Evolutionary conservation across 2,329 filamentous ascomycete genomes (phyloP).

Genomic region (Sphaerulina vaccinii): DNA sequence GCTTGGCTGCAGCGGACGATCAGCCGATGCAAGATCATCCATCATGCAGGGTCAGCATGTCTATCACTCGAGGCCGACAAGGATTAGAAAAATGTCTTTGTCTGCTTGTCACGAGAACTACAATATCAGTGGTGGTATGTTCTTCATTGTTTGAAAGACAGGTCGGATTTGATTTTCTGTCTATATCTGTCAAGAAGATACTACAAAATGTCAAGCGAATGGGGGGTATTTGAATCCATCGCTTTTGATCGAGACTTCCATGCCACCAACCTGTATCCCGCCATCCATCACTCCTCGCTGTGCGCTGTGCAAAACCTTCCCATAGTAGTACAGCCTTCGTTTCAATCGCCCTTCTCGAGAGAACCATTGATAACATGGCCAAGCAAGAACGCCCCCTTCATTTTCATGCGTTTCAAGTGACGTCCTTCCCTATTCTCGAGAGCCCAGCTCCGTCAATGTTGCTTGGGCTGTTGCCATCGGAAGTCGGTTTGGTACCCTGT

Average conservation of each 20-base stretch:
- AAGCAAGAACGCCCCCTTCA: slow-evolving; percentile 5
- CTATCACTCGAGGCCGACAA: neutral
- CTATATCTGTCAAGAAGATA: slow-evolving; percentile 3
- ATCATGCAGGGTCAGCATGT: slow-evolving; percentile 2
- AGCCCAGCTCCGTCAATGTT: slow-evolving; percentile 24
- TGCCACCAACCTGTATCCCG: slow-evolving; percentile 5
- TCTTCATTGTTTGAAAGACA: too few relatives aligned
- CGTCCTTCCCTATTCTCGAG: slow-evolving; percentile 10
- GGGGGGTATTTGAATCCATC: slow-evolving; percentile 11
- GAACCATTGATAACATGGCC: neutral
- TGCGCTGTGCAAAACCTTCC: too few relatives aligned
- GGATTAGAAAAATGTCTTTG: neutral
- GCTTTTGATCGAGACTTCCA: neutral
- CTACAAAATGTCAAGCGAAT: slow-evolving; percentile 10
- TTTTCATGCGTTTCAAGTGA: slow-evolving; percentile 11
- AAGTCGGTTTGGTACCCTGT: slow-evolving; percentile 13
- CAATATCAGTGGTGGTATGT: too few relatives aligned
- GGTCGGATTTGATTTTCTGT: too few relatives aligned
- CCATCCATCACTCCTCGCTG: slow-evolving; percentile 13
- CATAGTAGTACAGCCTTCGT: slow-evolving; percentile 17
- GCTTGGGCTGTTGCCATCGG: slow-evolving; percentile 22
- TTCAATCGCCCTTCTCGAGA: neutral
- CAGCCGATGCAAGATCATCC: neutral
- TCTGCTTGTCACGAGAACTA: slow-evolving; percentile 13
- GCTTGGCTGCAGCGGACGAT: slow-evolving; percentile 5